Evolutionary conservation across 192 early-diverging fungal species (phyloP), one percentile per base, ranked within the genome.

Genomic region (Neocallimastix lanati): DNA sequence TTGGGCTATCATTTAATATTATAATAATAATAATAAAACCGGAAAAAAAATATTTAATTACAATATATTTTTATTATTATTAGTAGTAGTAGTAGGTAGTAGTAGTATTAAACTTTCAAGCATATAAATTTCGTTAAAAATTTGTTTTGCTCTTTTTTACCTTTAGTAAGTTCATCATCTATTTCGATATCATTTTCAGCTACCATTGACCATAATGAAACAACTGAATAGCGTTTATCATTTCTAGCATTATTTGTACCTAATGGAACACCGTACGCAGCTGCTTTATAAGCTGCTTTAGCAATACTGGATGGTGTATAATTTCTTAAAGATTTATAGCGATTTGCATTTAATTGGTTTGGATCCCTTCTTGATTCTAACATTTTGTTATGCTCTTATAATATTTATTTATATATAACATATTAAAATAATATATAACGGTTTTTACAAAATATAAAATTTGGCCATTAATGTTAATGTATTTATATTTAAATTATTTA

Each of bases 181-280:
- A 96, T 92, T 83, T 96, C 95, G 29, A 92, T 91, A 83, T 97
- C 95, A 83, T 94, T 94, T 83, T 97, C 94, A 25, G 95, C 93
- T 30, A 92, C 92, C 85, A 93, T 92, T 16, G 92, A 93, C 79
- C 92, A 93, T 25, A 93, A 86, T 28, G 89, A 89, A 28, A 84
- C 88, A 29, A 91, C 89, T 3, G 92, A 92, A 83, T 93, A 93
- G 77, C 92, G 87, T 76, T 91, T 87, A 78, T 88, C 85, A 38
- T 40, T 40, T 14, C 28, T 37, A 27, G 83, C 36, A 12, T 28
- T 35, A 28, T 15, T 28, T 28, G 78, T 86, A 28, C 85, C 85
- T n/a, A 86, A 29, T 4, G 83, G 83, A 29, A 87, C 25, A 29
- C 86, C 86, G 80, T 83, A 86, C 14, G 77, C 76, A 25, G 86